Evolutionary conservation across 305 asterid species (phyloP), one percentile per base, ranked within the genome.

Genomic region (Fraxinus albicans): DNA sequence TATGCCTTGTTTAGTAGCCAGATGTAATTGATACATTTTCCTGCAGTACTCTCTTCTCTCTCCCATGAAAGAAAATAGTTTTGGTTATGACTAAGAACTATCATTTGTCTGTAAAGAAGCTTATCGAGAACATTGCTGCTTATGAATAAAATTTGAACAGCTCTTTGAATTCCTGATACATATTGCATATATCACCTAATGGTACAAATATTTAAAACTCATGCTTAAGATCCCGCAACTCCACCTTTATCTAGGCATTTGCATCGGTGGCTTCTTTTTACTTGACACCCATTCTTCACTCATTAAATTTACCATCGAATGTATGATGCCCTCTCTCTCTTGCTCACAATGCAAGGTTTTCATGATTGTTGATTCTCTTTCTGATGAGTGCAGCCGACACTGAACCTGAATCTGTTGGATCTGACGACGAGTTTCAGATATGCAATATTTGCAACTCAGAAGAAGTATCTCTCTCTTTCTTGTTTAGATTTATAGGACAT

Each of bases 341-440:
- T 50, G 65, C 65, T 53, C 35, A 25, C 34, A 23, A 25, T 65
- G 73, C 17, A 65, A 23, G 33, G 1, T 81, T 80, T 58, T 79
- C 79, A 63, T 77, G 69, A 58, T 84, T 78, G 42, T 4, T 80
- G 55, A 35, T 81, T 77, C 29, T 72, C 72, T 74, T 79, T 86
- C 83, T 79, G 82, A 76, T 53, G 80, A 47, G 79, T 90, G 91
- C 91, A 97, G 99, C 91, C 80, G 98, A 93, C 82, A 91, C 99
- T 53, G 98, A 95, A 83, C 87, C 93, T 69, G 98, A 93, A 87
- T 85, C 92, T 79, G 76, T 34, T 33, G 99, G 91, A 85, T 90
- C 99, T 72, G 98, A 97, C 86, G 98, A 95, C 80, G 99, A 97
- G 88, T 95, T 95, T 88, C 98, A 97, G 92, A 97, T 97, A 85